phyloP scores from a whole-genome alignment of 2,329 filamentous ascomycete genomes.

The Trichoderma koningiopsis region DNA sequence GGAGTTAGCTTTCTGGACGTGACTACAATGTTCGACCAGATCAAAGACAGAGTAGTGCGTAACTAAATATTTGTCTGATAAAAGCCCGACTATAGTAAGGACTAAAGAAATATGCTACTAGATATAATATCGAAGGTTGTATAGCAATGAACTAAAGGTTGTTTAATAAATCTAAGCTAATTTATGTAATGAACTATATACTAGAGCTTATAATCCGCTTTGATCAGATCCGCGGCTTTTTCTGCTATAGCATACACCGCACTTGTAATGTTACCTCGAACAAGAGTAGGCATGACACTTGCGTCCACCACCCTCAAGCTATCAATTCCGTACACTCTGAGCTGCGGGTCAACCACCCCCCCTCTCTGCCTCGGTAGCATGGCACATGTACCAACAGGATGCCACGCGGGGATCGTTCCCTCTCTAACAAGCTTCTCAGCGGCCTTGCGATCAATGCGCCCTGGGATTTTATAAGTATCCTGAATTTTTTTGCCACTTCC shows the following conservation, averaged over 20 bases:
- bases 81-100: too few species aligned
- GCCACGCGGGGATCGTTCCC: not conserved
- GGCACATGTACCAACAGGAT: slow-evolving; percentile 52
- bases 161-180: too few species aligned
- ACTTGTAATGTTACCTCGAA: slow-evolving; percentile 50
- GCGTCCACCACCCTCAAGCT: slow-evolving; percentile 54
- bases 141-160: too few species aligned
- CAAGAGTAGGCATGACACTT: slow-evolving; percentile 51
- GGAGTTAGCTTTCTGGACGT: too few species aligned
- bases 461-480: slow-evolving; percentile 48
- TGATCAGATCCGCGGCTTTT: slow-evolving; percentile 40
- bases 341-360: slow-evolving; percentile 54
- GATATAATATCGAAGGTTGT: too few species aligned
- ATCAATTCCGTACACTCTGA: slow-evolving; percentile 52
- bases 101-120: too few species aligned
- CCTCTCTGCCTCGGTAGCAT: slow-evolving; percentile 45
- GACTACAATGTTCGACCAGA: too few species aligned
- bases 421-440: slow-evolving; percentile 41
- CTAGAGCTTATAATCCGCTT: not conserved
- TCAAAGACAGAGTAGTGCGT: too few species aligned
- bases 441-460: slow-evolving; percentile 41
- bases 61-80: too few species aligned
- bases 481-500: slow-evolving; percentile 40
- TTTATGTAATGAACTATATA: too few species aligned
- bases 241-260: slow-evolving; percentile 58